Base-by-base conservation (phyloP, 148 eudicot genomes). In the Simmondsia chinensis region DNA sequence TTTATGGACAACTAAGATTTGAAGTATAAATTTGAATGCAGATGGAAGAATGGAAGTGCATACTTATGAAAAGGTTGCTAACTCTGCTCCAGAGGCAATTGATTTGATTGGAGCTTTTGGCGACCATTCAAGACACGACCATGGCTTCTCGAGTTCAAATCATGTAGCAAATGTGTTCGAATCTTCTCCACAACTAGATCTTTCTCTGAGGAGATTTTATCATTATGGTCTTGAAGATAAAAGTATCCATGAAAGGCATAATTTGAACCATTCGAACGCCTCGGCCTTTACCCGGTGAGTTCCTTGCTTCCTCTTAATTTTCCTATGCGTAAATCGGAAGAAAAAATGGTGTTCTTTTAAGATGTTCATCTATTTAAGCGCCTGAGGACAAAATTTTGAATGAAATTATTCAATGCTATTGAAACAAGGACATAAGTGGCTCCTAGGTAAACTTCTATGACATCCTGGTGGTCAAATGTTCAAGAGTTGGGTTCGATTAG, bases 271-370 rank as follows among this genome's bases (percentile, higher is more conserved):
- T 52, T 91, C 97, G 11, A 84, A 72, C 44, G 84, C 73, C 42
- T 91, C 97, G 7, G 80, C 86, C 38, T 91, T 91, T 48, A 75
- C 93, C 4, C 61, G 88, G 95, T 89, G 42, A 69, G 77, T 54
- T 66, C 24, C 13, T 36, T 16, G 30, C 6, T 14, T 47, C 5
- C 14, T 15, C 11, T 33, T 25, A 6, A n/a, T 4, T 27, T 21
- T n/a, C 32, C 13, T 5, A 20, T 31, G 11, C 3, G 26, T 27
- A 43, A 25, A 44, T 14, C 9, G 20, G 2, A 34, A 35, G 8
- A 5, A 35, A 37, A 9, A 14, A 18, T n/a, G n/a, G n/a, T n/a
- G n/a, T n/a, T n/a, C n/a, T n/a, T n/a, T n/a, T n/a, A n/a, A n/a
- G n/a, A n/a, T n/a, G n/a, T n/a, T n/a, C n/a, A n/a, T n/a, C n/a